Percentiles rank a stretch among this genome's conserved stretches.
Conservation (phyloP, 352 stramenopile species). For the Phytophthora niederhauseri region DNA sequence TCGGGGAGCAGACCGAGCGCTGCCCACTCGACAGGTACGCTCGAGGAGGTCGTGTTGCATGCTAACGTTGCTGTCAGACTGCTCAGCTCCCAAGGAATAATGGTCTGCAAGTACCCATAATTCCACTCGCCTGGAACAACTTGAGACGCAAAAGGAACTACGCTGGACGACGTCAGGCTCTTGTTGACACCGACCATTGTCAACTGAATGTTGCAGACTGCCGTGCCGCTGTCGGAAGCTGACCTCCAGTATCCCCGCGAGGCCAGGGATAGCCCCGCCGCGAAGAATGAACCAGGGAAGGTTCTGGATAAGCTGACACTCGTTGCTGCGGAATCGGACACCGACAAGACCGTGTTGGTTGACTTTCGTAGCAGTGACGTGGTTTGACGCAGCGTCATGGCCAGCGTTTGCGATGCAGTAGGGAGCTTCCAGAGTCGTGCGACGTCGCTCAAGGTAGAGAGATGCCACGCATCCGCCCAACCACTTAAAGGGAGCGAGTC, state of each 20-base stretch:
- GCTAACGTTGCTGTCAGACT: conserved; percentile 37
- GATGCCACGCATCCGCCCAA: conserved; percentile 56
- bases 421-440: conserved; percentile 34
- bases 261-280: conserved; percentile 44
- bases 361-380: conserved; percentile 44
- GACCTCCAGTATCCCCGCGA: conserved; percentile 47
- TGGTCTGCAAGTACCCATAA: conserved; percentile 40
- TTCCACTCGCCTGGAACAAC: conserved; percentile 33
- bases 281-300: conserved; percentile 47
- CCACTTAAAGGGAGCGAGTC: conserved; percentile 48
- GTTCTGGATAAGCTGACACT: conserved; percentile 29
- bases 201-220: conserved; percentile 36
- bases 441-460: conserved; percentile 40
- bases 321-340: conserved; percentile 27
- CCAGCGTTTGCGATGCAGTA: conserved; percentile 14
- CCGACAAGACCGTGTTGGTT: conserved; percentile 44
- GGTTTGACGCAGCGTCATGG: conserved; percentile 29
- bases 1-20: conserved; percentile 60
- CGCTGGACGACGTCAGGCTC: conserved; percentile 19
- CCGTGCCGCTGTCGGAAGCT: conserved; percentile 1
- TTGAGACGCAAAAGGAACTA: conserved; percentile 18
- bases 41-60: conserved; percentile 48
- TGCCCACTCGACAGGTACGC: conserved; percentile 52
- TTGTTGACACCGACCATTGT: conserved; percentile 33
- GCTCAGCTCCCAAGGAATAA: conserved; percentile 49